Percentiles rank a stretch among this genome's conserved stretches.
These are phyloP conservation scores for Aspergillus avenaceus DNA, from an alignment of 495 filamentous ascomycete species.

Conservation along the genomic window DNA sequence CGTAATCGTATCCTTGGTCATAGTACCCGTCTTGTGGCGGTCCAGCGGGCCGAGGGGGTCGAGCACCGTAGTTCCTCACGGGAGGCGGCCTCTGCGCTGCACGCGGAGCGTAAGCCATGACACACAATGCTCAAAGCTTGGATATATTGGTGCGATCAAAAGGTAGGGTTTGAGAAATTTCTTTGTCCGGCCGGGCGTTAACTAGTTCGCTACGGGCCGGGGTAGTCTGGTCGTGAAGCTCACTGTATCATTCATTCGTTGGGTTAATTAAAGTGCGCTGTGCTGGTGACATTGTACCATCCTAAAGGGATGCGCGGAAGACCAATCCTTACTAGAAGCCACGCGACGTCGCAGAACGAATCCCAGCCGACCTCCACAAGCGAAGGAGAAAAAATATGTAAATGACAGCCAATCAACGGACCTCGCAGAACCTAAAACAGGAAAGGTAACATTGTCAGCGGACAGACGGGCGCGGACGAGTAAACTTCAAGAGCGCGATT, in stretches of 20 bases:
- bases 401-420: background rate
- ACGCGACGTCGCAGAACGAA: background rate
- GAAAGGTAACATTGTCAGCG: constrained; percentile 5
- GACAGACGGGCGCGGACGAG: constrained; percentile 11
- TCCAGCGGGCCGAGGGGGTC: constrained; percentile 20
- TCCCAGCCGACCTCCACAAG: background rate
- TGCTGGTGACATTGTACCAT: too few species aligned
- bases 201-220: background rate
- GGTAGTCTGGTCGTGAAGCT: too few species aligned
- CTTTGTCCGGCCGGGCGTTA: background rate
- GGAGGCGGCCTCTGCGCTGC: constrained; percentile 44
- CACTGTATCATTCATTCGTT: too few species aligned
- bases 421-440: background rate
- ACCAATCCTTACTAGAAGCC: background rate
- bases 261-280: too few species aligned
- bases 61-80: constrained; percentile 46
- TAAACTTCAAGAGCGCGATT: constrained; percentile 9
- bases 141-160: too few species aligned
- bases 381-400: background rate
- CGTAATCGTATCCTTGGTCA: constrained; percentile 45
- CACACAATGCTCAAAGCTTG: background rate
- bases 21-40: constrained; percentile 47
- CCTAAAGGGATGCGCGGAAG: background rate
- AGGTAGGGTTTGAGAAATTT: too few species aligned
- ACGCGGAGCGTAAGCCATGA: constrained; percentile 33